Evolutionary conservation across 306 rosid species (phyloP).

Genomic region (Corylus avellana): DNA sequence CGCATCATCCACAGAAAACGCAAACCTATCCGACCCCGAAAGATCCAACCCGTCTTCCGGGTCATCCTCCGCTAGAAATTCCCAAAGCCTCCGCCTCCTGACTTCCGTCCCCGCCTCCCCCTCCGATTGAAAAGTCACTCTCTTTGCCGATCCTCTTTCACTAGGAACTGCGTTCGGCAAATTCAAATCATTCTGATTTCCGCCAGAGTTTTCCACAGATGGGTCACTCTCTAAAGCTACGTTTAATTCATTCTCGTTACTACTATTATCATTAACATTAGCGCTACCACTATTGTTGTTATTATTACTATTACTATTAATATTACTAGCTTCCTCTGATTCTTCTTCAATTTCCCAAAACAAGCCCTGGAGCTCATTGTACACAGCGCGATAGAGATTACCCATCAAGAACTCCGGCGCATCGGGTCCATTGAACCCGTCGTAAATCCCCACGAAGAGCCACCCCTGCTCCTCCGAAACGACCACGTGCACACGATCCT

Average conservation of each 20-base stretch:
- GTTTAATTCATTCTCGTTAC: constrained; percentile 23
- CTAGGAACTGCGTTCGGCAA: constrained; percentile 17
- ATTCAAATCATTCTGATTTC: constrained; percentile 26
- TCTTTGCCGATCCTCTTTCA: constrained; percentile 44
- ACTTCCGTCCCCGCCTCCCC: constrained; percentile 38
- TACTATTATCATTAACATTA: background rate
- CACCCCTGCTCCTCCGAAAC: constrained; percentile 92
- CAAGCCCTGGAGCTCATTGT: constrained; percentile 83
- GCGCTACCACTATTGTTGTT: background rate
- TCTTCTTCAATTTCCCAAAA: constrained; percentile 69
- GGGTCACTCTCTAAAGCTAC: constrained; percentile 30
- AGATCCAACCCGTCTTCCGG: constrained; percentile 83
- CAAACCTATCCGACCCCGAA: constrained; percentile 91
- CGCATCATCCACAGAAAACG: constrained; percentile 89
- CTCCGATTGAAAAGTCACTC: constrained; percentile 54
- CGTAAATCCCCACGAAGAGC: constrained; percentile 89
- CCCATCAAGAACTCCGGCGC: constrained; percentile 91
- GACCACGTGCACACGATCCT: constrained; percentile 91
- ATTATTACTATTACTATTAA: background rate
- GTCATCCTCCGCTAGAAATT: constrained; percentile 77
- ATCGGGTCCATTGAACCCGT: constrained; percentile 88
- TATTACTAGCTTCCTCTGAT: constrained; percentile 27
- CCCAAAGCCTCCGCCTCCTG: constrained; percentile 76
- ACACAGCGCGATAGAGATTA: constrained; percentile 75
- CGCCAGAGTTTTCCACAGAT: constrained; percentile 14